phyloP scores from a whole-genome alignment of 1,139 yeast genomes.

The Zhuliangozyma parablackwelliae region DNA sequence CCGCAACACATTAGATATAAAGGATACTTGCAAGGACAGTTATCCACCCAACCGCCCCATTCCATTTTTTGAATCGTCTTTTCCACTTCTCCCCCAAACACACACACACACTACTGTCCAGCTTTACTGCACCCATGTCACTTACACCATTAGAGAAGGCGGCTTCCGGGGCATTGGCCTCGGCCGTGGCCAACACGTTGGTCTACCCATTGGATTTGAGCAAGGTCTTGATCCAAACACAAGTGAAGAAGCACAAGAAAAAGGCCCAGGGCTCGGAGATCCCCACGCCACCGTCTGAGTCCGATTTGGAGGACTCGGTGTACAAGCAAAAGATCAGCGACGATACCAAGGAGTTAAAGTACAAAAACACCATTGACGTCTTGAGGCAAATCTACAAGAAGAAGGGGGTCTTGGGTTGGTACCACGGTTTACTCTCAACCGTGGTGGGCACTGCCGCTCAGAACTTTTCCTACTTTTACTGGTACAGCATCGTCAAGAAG shows the following conservation, averaged over 20 bases:
- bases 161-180: slow-evolving; percentile 79
- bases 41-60: too few relatives aligned
- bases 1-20: too few relatives aligned
- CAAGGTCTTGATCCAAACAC: slow-evolving; percentile 73
- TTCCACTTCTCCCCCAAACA: background rate
- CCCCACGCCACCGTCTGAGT: slow-evolving; percentile 15
- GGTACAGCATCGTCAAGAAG: slow-evolving; percentile 75
- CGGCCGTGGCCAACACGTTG: slow-evolving; percentile 74
- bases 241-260: slow-evolving; percentile 28
- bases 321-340: slow-evolving; percentile 16
- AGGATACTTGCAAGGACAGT: too few relatives aligned
- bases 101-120: background rate
- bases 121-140: slow-evolving; percentile 21
- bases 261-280: slow-evolving; percentile 4
- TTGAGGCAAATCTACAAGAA: slow-evolving; percentile 50
- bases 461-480: slow-evolving; percentile 79
- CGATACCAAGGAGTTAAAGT: slow-evolving; percentile 31
- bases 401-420: slow-evolving; percentile 70
- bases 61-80: too few relatives aligned
- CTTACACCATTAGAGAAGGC: slow-evolving; percentile 67
- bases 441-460: slow-evolving; percentile 73
- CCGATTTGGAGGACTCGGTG: slow-evolving; percentile 24
- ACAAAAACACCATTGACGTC: slow-evolving; percentile 62
- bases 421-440: slow-evolving; percentile 69
- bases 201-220: slow-evolving; percentile 74